Evolutionary conservation across 2,329 filamentous ascomycete genomes (phyloP), one percentile per base, ranked within the genome.

Genomic region (Dichotomopilus funicola): DNA sequence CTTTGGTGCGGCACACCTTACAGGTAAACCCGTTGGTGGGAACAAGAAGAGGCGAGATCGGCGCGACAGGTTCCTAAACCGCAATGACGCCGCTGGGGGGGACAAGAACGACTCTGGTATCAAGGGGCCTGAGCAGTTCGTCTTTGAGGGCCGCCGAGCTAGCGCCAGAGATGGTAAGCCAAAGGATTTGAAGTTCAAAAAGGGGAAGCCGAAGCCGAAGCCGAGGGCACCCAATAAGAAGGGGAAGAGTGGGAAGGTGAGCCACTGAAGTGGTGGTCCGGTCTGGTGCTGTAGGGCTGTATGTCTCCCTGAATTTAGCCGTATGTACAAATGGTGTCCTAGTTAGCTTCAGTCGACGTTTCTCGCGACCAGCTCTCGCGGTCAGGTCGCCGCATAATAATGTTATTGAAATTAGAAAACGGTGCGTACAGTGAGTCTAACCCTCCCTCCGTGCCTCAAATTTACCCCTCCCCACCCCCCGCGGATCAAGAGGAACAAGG

Each of bases 91-190:
- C 56, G 40, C 41, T 8, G 44, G 5, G 13, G 35, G 19, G 9
- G 43, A 67, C 54, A 5, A 54, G 7, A 45, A 54, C 11, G 49
- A 51, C 10, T 50, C 40, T n/a, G 59, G 53, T n/a, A 68, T 80
- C 61, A 80, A 82, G 71, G 78, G 79, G 1, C 85, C 86, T 0
- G 86, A 91, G 70, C 75, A 78, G 12, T 81, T 91, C 60, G 80
- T 91, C n/a, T 91, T 92, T 64, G 89, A 95, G 69, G 89, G 89
- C 0, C 84, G 86, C 60, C 79, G 89, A 53, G 89, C 89, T 8
- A 88, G 80, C 53, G 73, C 78, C 36, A 86, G 78, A 55, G 82
- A 86, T 58, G 85, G 81, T 4, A 84, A 77, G 64, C 82, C 82
- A 42, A 86, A 74, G 69, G 82, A 82, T 64, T 68, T 82, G 59